These are phyloP conservation scores for Arabidopsis suecica DNA, from an alignment of 345 rosid genomes.

Conservation along the genomic window DNA sequence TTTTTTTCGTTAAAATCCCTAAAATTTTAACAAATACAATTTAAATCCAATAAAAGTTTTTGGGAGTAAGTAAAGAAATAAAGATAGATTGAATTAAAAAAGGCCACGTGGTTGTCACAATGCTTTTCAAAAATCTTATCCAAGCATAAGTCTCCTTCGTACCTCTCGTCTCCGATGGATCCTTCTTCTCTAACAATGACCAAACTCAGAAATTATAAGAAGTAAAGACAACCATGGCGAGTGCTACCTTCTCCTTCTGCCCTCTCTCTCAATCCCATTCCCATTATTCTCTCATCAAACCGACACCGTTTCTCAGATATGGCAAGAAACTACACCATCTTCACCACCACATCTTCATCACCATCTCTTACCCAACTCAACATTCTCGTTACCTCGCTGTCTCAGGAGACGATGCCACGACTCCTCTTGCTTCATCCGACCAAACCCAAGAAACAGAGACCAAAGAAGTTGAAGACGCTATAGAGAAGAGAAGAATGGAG, in stretches of 20 bases:
- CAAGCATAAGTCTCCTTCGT: not conserved
- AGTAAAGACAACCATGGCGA: slow-evolving; percentile 58
- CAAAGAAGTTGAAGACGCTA: slow-evolving; percentile 19
- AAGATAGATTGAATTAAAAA: not conserved
- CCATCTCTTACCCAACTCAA: slow-evolving; percentile 34
- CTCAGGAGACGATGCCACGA: slow-evolving; percentile 72
- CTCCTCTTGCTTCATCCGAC: slow-evolving; percentile 38
- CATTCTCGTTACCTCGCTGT: slow-evolving; percentile 62
- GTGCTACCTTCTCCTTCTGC: slow-evolving; percentile 67
- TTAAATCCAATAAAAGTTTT: no score
- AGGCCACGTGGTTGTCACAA: slow-evolving; percentile 40
- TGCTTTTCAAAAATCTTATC: slow-evolving; percentile 44
- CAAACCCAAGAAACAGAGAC: slow-evolving; percentile 31
- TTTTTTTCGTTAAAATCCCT: no score
- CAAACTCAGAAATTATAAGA: slow-evolving; percentile 19
- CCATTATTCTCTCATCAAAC: slow-evolving; percentile 39
- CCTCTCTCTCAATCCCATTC: slow-evolving; percentile 43
- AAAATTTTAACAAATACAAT: no score
- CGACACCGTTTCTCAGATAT: slow-evolving; percentile 35
- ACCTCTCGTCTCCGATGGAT: slow-evolving; percentile 32
- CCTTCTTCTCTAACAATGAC: slow-evolving; percentile 32
- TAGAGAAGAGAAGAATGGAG: slow-evolving; percentile 57
- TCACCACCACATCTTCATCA: slow-evolving; percentile 19
- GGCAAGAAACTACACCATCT: slow-evolving; percentile 34
- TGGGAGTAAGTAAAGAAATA: slow-evolving; percentile 2